Conservation (phyloP, 345 rosid species). For the Mallotus nudiflorus region DNA sequence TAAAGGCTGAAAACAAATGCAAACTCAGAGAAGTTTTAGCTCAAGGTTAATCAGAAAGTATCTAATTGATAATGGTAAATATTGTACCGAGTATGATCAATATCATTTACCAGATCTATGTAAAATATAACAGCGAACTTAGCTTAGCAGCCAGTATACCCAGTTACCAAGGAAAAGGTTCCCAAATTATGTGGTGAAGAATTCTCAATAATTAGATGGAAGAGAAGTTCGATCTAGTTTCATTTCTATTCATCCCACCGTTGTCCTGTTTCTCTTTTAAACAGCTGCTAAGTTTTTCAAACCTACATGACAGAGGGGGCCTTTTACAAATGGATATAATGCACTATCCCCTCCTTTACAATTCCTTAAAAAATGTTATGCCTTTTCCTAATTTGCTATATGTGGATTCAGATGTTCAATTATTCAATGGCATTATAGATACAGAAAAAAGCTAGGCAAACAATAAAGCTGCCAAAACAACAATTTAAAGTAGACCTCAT, state of each 20-base stretch:
- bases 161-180: too few relatives aligned
- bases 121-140: too few relatives aligned
- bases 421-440: neutral
- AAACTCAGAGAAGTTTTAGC: too few relatives aligned
- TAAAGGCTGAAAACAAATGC: too few relatives aligned
- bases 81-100: too few relatives aligned
- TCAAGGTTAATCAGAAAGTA: too few relatives aligned
- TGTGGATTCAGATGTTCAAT: neutral
- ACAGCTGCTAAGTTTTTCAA: neutral
- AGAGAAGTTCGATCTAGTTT: neutral
- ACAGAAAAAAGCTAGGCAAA: neutral
- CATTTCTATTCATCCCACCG: too few relatives aligned
- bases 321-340: neutral
- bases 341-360: too few relatives aligned
- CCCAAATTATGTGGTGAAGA: neutral
- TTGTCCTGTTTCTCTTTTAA: neutral
- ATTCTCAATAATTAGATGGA: neutral
- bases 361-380: neutral
- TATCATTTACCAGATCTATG: too few relatives aligned
- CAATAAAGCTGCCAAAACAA: neutral
- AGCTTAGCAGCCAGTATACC: too few relatives aligned
- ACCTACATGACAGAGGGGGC: too few relatives aligned
- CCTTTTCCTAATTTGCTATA: neutral
- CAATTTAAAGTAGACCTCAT: constrained; percentile 44
- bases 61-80: too few relatives aligned